Evolutionary conservation across 306 rosid genomes (phyloP).

Genomic region (Oxytropis ochrocephala): DNA sequence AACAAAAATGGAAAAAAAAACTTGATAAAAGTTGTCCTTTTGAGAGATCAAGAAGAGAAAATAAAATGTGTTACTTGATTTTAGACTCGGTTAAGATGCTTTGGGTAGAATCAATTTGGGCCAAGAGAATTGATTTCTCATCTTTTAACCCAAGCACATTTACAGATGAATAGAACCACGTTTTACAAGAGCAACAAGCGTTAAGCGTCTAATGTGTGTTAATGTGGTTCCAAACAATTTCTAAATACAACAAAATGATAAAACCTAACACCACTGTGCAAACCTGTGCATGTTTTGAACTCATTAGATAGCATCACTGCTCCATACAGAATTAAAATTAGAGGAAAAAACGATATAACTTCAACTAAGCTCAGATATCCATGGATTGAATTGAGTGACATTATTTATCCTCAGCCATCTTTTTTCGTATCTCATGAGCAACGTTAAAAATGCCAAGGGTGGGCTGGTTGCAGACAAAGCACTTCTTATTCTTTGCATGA

Average conservation of each 20-base stretch:
- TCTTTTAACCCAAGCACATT: too few relatives aligned
- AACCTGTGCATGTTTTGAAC: background rate
- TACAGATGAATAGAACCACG: too few relatives aligned
- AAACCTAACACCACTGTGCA: background rate
- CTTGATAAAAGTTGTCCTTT: too few relatives aligned
- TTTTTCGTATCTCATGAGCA: conserved; percentile 61
- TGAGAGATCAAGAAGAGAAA: too few relatives aligned
- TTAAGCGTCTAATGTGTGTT: too few relatives aligned
- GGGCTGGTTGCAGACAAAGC: conserved; percentile 77
- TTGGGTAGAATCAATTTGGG: too few relatives aligned
- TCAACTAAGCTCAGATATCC: background rate
- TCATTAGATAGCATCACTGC: background rate
- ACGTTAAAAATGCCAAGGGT: conserved; percentile 65
- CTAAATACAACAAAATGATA: background rate
- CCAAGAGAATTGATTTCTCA: too few relatives aligned
- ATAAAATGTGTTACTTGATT: too few relatives aligned
- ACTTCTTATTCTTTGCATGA: conserved; percentile 78
- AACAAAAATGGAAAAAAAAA: too few relatives aligned
- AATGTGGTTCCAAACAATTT: too few relatives aligned
- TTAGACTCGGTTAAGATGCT: too few relatives aligned
- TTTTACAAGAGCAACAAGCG: too few relatives aligned
- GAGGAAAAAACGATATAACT: background rate
- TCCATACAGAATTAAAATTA: background rate
- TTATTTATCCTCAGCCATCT: conserved; percentile 45
- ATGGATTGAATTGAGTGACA: background rate